Evolutionary conservation across 768 basidiomycete species (phyloP).

Genomic region (Lactifluus hygrophoroides): DNA sequence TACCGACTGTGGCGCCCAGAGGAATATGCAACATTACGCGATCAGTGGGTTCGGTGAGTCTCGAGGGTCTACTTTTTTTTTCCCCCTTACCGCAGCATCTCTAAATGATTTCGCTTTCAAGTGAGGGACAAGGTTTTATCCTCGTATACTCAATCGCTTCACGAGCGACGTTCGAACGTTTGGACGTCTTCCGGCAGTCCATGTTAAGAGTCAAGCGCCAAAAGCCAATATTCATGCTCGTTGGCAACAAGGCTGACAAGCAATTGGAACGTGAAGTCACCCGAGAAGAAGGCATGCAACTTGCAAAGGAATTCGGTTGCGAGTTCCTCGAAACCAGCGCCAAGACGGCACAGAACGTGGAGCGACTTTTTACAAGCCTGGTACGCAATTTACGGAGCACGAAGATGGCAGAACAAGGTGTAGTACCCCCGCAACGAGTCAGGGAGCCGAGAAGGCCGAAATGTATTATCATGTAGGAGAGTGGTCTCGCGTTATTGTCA

Average conservation of each 20-base stretch:
- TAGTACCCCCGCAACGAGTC: conserved; percentile 23
- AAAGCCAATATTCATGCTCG: conserved; percentile 84
- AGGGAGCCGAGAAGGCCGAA: conserved; percentile 38
- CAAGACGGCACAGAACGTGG: conserved; percentile 89
- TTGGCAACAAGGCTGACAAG: conserved; percentile 95
- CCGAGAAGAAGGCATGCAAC: conserved; percentile 73
- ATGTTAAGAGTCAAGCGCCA: conserved; percentile 83
- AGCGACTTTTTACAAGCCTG: conserved; percentile 79
- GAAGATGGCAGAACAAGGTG: conserved; percentile 42
- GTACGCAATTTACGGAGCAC: conserved; percentile 77
- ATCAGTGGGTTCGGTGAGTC: conserved; percentile 95
- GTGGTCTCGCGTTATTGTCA: conserved; percentile 34
- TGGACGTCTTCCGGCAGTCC: conserved; percentile 84
- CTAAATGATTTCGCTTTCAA: conserved; percentile 27
- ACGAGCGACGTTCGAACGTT: conserved; percentile 83
- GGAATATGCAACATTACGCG: conserved; percentile 93
- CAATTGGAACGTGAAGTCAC: conserved; percentile 86
- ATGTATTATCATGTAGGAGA: conserved; percentile 75
- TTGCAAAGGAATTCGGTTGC: conserved; percentile 82
- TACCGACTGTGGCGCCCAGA: conserved; percentile 41
- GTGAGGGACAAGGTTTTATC: conserved; percentile 97
- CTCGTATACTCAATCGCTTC: conserved; percentile 95
- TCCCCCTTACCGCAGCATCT: conserved; percentile 5
- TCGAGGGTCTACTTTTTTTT: conserved; percentile 2
- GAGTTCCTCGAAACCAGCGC: conserved; percentile 97